Conservation (phyloP, 139 green algal species). For the Eudorina sp. region DNA sequence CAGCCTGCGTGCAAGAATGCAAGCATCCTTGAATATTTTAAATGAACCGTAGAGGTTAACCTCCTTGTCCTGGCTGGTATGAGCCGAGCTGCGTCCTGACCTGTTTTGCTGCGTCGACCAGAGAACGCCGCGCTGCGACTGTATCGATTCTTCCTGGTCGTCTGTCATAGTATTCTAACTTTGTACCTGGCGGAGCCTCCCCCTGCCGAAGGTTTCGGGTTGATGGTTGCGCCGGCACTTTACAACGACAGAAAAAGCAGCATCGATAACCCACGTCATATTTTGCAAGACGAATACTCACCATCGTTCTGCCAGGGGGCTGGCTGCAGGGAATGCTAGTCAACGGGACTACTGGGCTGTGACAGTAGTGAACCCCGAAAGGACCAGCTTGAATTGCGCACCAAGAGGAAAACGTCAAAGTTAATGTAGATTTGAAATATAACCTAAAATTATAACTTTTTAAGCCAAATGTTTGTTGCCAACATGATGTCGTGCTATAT, state of each 20-base stretch:
- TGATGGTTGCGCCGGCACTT: not conserved
- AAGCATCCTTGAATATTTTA: not conserved
- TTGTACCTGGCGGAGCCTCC: not conserved
- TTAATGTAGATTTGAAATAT: no score
- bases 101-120: conserved; percentile 15
- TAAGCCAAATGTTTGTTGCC: no score
- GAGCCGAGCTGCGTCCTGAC: not conserved
- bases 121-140: not conserved
- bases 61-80: no score
- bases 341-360: not conserved
- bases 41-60: not conserved
- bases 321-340: not conserved
- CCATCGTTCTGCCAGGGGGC: not conserved
- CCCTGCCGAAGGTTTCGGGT: not conserved
- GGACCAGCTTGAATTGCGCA: not conserved
- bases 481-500: no score
- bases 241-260: not conserved
- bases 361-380: not conserved
- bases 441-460: no score
- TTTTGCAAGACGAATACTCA: not conserved
- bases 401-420: not conserved
- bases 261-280: not conserved
- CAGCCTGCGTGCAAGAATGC: not conserved
- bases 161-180: not conserved
- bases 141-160: not conserved